Evolutionary conservation across 129 eudicot species (phyloP).

Genomic region (Pulicaria dysenterica): DNA sequence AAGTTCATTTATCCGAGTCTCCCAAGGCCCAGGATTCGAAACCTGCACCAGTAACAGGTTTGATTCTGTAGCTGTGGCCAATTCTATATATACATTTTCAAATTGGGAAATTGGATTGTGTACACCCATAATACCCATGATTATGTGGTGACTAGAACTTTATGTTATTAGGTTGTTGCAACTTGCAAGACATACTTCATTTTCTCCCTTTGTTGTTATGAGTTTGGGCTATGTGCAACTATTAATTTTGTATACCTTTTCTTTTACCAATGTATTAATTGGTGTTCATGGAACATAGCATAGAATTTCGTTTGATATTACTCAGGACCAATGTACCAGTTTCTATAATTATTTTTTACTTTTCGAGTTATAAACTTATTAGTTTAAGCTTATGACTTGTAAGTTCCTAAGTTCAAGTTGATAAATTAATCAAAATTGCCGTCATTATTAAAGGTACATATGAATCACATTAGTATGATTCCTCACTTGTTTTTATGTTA

Average conservation of each 20-base stretch:
- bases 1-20: slow-evolving; percentile 39
- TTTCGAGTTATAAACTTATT: too few relatives aligned
- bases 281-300: slow-evolving; percentile 17
- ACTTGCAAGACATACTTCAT: slow-evolving; percentile 30
- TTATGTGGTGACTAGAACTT: slow-evolving; percentile 39
- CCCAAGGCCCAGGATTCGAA: slow-evolving; percentile 40
- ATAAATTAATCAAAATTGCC: too few relatives aligned
- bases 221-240: slow-evolving; percentile 30
- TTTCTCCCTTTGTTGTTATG: slow-evolving; percentile 32
- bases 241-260: not conserved
- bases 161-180: slow-evolving; percentile 29
- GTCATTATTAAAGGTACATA: too few relatives aligned
- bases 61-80: slow-evolving; percentile 31
- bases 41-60: slow-evolving; percentile 47
- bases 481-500: too few relatives aligned
- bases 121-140: slow-evolving; percentile 4
- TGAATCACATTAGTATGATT: too few relatives aligned
- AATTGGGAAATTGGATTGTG: slow-evolving; percentile 23
- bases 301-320: not conserved
- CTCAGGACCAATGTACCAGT: too few relatives aligned
- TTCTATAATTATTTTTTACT: too few relatives aligned
- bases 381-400: too few relatives aligned
- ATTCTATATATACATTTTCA: slow-evolving; percentile 16
- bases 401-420: too few relatives aligned
- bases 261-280: slow-evolving; percentile 7